phyloP scores from a whole-genome alignment of 805 yeast genomes.

The Kluyveromyces siamensis region DNA sequence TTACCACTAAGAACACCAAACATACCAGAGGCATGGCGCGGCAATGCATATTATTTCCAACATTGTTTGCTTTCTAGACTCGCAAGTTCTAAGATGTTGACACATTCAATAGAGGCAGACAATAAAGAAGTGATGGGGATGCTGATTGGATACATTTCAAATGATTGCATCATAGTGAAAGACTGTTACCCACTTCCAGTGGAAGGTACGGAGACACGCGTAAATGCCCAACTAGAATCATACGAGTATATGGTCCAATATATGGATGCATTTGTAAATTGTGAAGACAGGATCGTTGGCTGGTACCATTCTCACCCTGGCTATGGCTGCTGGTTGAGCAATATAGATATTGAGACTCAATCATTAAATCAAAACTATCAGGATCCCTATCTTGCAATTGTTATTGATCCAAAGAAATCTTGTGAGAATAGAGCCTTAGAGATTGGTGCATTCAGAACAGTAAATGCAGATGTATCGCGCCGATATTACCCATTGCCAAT shows the following conservation, averaged over 20 bases:
- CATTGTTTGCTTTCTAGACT: slow-evolving; percentile 45
- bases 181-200: slow-evolving; percentile 87
- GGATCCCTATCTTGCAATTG: slow-evolving; percentile 86
- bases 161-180: slow-evolving; percentile 51
- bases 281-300: slow-evolving; percentile 73
- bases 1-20: neutral
- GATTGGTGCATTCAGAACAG: slow-evolving; percentile 84
- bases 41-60: slow-evolving; percentile 10
- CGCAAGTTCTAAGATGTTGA: slow-evolving; percentile 66
- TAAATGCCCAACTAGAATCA: slow-evolving; percentile 88
- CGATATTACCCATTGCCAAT: slow-evolving; percentile 1
- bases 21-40: neutral
- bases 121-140: slow-evolving; percentile 92
- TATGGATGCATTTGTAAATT: slow-evolving; percentile 43
- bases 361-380: slow-evolving; percentile 75
- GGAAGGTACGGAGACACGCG: slow-evolving; percentile 92
- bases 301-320: slow-evolving; percentile 99
- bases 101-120: slow-evolving; percentile 80
- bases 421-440: slow-evolving; percentile 55
- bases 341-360: slow-evolving; percentile 90
- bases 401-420: slow-evolving; percentile 74
- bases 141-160: slow-evolving; percentile 68
- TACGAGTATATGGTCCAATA: slow-evolving; percentile 92
- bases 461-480: slow-evolving; percentile 9
- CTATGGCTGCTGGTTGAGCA: slow-evolving; percentile 92